Base-by-base conservation (phyloP, 2,329 filamentous ascomycete species). In the Fusarium scirpi region DNA sequence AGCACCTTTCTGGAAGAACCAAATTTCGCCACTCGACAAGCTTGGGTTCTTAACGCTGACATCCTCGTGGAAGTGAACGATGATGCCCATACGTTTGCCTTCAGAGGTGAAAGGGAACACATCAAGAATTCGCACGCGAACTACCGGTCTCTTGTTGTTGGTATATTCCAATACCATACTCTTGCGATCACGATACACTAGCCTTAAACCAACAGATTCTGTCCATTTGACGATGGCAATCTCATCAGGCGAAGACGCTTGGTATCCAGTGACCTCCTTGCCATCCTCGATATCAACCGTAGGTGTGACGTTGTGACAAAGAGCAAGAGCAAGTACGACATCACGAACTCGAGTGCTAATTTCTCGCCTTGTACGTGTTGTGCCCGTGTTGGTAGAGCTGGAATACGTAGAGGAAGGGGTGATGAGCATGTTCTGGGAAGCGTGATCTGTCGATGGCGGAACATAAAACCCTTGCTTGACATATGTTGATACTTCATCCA, bases 1-100 rank as follows among this genome's bases (percentile, higher is more conserved):
- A 5, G 96, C 97, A 66, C 96, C 96, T 81, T 99, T 99, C 76
- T 99, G 94, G 77, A 95, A 98, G 82, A 99, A 99, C 92, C 95
- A 98, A 30, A 98, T 95, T 77, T 98, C 95, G 16, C 92, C 90
- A 48, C 85, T 85, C 13, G 85, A 84, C 13, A 88, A 81, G 41
- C 82, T 81, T 0, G 83, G 81, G 2, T 86, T 83, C 5, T 85
- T 78, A 3, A 86, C 82, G 2, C 85, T 84, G 24, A 74, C 27
- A 32, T 84, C 84, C 16, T 91, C 87, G 29, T 90, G 85, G 76
- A 98, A 98, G 72, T 94, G 92, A 22, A 98, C 93, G 65, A 99
- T 91, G 63, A 99, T 95, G 12, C 97, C 96, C 96, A 99, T 99
- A 55, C 96, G 90, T 82, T 99, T 99, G 72, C 95, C 95, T 71